A percentile compares a stretch with the other conserved stretches of the same genome.
Conservation (phyloP, 1,139 yeast species). For the Blastobotrys proliferans region DNA sequence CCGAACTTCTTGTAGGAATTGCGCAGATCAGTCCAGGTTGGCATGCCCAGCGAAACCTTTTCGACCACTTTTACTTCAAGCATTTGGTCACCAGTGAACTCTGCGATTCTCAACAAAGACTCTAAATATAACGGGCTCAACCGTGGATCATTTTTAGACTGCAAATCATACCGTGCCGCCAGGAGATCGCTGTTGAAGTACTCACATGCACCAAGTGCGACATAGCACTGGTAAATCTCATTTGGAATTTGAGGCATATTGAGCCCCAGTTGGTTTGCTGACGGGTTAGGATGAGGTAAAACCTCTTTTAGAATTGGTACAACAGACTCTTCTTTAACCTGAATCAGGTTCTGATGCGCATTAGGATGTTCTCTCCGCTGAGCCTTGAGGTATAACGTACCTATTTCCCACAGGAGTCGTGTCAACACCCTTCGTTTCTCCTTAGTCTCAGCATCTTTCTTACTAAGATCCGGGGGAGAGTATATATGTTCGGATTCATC, state of each 20-base stretch:
- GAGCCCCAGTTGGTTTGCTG: slow-evolving; percentile 4
- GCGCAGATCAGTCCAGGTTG: slow-evolving; percentile 59
- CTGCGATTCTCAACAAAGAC: slow-evolving; percentile 50
- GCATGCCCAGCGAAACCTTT: slow-evolving; percentile 51
- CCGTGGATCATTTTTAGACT: slow-evolving; percentile 49
- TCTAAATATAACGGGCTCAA: slow-evolving; percentile 66
- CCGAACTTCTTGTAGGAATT: slow-evolving; percentile 54
- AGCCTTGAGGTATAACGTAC: background rate
- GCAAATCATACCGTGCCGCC: slow-evolving; percentile 56
- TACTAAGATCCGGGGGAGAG: slow-evolving; percentile 54
- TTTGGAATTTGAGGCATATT: slow-evolving; percentile 5
- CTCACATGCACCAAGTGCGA: slow-evolving; percentile 56
- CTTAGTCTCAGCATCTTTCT: background rate
- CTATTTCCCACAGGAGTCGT: background rate
- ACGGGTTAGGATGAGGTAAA: slow-evolving; percentile 1
- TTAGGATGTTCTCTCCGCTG: background rate
- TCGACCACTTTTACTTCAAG: slow-evolving; percentile 51
- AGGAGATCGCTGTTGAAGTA: slow-evolving; percentile 60
- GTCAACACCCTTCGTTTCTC: background rate
- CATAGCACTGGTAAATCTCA: slow-evolving; percentile 31
- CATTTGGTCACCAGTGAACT: slow-evolving; percentile 43
- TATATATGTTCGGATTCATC: slow-evolving; percentile 38
- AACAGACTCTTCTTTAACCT: too few relatives aligned
- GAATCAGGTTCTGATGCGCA: too few relatives aligned
- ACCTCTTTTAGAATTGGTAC: background rate